These are phyloP conservation scores for Epichloe gansuensis DNA, from an alignment of 2,329 filamentous ascomycete species.

Conservation along the genomic window DNA sequence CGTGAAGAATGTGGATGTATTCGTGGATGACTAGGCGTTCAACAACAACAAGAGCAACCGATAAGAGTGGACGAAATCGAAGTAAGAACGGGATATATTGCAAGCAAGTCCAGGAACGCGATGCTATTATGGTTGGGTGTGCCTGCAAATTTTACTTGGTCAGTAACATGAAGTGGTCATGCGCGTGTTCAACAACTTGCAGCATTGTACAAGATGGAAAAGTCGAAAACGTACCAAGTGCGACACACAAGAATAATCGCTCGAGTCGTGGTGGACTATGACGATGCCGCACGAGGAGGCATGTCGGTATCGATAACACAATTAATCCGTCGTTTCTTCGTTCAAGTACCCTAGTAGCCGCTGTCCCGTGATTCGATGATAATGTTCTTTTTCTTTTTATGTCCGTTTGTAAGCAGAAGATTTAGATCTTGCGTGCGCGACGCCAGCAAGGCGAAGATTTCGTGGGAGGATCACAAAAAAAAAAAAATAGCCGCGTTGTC, in stretches of 20 bases:
- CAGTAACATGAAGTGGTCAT: background rate
- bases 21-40: background rate
- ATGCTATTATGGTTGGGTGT: background rate
- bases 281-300: constrained; percentile 2
- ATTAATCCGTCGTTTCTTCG: background rate
- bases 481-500: background rate
- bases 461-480: background rate
- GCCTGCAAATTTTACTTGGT: background rate
- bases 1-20: background rate
- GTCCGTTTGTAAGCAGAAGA: background rate
- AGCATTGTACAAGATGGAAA: background rate
- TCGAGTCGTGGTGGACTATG: background rate
- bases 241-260: background rate
- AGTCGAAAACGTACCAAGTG: background rate
- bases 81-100: background rate
- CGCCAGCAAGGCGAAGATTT: background rate
- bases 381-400: background rate
- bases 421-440: background rate
- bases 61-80: background rate
- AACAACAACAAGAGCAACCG: background rate
- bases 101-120: background rate
- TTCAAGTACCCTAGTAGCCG: background rate
- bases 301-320: constrained; percentile 4
- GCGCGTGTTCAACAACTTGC: background rate
- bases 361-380: background rate